Evolutionary conservation across 23 red algal species (phyloP), one percentile per base, ranked within the genome.

Genomic region (Gracilaria gracilis): DNA sequence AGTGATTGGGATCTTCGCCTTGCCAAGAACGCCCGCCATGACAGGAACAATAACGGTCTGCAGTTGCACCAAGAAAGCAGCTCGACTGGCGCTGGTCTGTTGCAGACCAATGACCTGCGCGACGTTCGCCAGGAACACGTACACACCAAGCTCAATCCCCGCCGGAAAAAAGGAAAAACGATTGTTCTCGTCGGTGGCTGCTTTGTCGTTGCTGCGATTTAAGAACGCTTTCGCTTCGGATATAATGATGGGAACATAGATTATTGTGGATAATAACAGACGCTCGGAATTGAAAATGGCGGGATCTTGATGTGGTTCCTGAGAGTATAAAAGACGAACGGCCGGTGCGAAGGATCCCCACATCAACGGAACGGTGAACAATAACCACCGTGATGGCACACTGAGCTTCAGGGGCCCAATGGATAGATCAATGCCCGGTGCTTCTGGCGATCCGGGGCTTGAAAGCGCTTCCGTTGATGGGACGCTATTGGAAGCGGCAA

Each of bases 271-370:
- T 34, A 98, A 24, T 9, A 95, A 29, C 28, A 98, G 85, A 23
- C 96, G 93, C 82, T 93, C 93, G 2, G 96, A 94, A 61, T 98
- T 98, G 81, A 98, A 98, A 50, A 98, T 51, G n/a, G 96, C 86
- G 35, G 96, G 90, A 25, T 78, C 82, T 25, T 93, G 96, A 33
- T 94, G 86, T 14, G 91, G 89, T 16, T 83, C 50, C 80, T 90
- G 85, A 8, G 85, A 73, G 55, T 86, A 98, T 25, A 98, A 66
- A 48, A 93, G 75, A 40, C 96, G 89, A 33, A 98, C 96, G n/a
- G 89, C 91, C 4, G 96, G 96, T 19, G 49, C 85, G 49, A 98
- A 98, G 5, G 96, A 94, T 35, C 96, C 96, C 93, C 94, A 95
- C 69, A 95, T 75, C 0, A 95, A 81, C 0, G 96, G 83, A 20